Evolutionary conservation across 345 rosid genomes (phyloP).

Genomic region (Gossypium rotundifolium): DNA sequence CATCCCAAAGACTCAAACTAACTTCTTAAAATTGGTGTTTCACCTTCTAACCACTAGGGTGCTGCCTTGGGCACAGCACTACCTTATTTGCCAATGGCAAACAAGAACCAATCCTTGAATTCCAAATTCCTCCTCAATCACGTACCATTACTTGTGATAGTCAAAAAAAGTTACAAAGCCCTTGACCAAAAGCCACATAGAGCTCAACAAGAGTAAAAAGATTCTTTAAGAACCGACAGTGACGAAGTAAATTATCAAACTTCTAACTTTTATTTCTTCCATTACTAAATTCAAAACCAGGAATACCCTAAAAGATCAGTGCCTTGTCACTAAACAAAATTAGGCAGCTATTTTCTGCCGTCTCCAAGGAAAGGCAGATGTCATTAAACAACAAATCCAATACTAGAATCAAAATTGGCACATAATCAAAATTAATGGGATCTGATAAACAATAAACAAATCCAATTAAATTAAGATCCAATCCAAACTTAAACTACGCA

Average conservation of each 20-base stretch:
- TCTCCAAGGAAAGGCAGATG: not conserved
- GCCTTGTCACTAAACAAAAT: not conserved
- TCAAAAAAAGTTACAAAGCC: not conserved
- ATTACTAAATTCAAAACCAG: not conserved
- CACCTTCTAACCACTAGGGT: not conserved
- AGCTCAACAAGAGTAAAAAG: not conserved
- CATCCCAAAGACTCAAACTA: not conserved
- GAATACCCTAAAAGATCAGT: conserved; percentile 2
- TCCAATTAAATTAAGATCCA: conserved; percentile 30
- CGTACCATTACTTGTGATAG: not conserved
- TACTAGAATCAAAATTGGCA: not conserved
- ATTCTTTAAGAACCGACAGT: not conserved
- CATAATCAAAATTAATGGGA: conserved; percentile 13
- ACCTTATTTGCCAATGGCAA: not conserved
- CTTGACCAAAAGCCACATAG: not conserved
- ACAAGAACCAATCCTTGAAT: conserved; percentile 5
- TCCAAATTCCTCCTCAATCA: not conserved
- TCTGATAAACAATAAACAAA: conserved; percentile 16
- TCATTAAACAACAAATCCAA: not conserved
- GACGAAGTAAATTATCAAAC: not conserved
- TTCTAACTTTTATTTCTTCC: not conserved
- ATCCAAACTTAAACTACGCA: conserved; percentile 19
- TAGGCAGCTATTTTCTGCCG: not conserved
- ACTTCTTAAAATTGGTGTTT: not conserved
- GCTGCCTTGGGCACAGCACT: not conserved